These are phyloP conservation scores for Euphorbia lathyris DNA, from an alignment of 345 rosid genomes.

Conservation along the genomic window DNA sequence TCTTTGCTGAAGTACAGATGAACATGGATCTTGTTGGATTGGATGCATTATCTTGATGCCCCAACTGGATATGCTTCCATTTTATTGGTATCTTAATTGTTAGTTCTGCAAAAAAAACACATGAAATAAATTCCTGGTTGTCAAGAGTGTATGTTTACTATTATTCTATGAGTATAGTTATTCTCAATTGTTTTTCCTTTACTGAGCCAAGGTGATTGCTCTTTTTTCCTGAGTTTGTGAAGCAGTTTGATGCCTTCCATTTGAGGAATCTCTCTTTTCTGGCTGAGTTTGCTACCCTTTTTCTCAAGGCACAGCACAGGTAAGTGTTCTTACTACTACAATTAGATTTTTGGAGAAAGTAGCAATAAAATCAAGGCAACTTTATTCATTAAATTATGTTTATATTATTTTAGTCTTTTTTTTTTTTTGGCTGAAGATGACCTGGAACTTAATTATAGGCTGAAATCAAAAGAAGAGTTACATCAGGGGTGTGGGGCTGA, in stretches of 20 bases:
- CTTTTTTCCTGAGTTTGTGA: not conserved
- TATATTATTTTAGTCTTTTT: not conserved
- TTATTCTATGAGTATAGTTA: not conserved
- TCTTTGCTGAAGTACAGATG: not conserved
- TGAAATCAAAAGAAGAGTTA: not conserved
- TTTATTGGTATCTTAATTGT: conserved; percentile 3
- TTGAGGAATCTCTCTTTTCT: not conserved
- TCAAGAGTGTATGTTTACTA: not conserved
- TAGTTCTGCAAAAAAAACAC: not conserved
- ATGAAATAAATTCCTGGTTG: conserved; percentile 7
- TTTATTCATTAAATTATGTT: not conserved
- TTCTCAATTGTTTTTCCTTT: not conserved
- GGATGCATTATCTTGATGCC: conserved; percentile 26
- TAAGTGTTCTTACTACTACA: not conserved
- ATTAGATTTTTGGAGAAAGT: not conserved
- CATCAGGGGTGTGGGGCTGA: not conserved
- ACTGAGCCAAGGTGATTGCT: not conserved
- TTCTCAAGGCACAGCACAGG: too few relatives aligned
- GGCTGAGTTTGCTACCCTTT: not conserved
- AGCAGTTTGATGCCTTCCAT: not conserved
- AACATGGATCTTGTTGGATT: conserved; percentile 10
- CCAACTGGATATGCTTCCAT: not conserved
- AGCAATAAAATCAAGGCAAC: not conserved
- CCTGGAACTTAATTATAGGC: not conserved
- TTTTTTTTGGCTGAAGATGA: not conserved